These are phyloP conservation scores for Lagenaria siceraria DNA, from an alignment of 306 rosid species.

Conservation along the genomic window DNA sequence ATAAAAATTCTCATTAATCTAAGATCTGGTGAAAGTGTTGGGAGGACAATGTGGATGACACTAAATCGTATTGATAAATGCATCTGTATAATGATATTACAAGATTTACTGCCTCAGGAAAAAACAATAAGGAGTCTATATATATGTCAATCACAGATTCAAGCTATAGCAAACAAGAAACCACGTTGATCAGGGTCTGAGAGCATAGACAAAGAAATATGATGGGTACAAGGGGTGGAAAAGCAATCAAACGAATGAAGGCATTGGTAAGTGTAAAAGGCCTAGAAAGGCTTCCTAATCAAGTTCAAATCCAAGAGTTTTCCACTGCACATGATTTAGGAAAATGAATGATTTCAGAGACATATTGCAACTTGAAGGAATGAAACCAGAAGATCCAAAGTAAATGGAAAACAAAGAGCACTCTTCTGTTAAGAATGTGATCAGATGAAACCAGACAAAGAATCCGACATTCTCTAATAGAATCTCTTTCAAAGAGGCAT, in stretches of 20 bases:
- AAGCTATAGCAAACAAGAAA: not conserved
- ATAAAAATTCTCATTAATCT: not conserved
- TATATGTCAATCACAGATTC: not conserved
- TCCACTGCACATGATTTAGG: not conserved
- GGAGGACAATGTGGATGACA: not conserved
- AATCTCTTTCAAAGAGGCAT: not conserved
- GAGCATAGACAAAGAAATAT: not conserved
- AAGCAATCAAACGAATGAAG: not conserved
- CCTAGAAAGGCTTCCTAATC: not conserved
- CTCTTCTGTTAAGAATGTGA: not conserved
- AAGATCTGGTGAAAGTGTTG: too few relatives aligned
- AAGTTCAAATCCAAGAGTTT: not conserved
- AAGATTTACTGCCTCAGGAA: not conserved
- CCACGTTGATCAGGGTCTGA: not conserved
- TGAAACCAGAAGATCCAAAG: not conserved
- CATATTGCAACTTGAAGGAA: not conserved
- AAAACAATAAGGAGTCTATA: not conserved
- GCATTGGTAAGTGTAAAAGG: not conserved
- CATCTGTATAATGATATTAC: not conserved
- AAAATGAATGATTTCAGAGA: not conserved
- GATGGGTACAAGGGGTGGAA: not conserved
- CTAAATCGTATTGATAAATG: not conserved
- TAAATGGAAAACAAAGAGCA: not conserved
- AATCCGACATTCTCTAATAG: not conserved
- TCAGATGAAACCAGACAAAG: not conserved